Evolutionary conservation across 345 rosid species (phyloP).

Genomic region (Sonneratia alba): DNA sequence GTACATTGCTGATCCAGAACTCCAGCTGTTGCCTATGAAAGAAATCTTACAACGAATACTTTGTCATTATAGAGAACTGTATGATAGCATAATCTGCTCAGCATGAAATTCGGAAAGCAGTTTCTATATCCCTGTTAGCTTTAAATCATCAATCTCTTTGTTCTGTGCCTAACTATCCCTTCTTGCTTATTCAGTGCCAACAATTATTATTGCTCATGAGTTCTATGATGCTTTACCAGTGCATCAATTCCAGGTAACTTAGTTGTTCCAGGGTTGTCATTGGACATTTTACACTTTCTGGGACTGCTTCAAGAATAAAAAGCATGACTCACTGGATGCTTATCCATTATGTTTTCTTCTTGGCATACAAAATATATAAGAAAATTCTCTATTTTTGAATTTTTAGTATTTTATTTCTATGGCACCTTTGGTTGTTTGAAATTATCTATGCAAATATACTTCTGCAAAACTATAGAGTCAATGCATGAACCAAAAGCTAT

Average conservation of each 20-base stretch:
- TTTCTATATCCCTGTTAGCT: neutral
- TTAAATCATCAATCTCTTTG: neutral
- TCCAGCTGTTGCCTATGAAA: no score
- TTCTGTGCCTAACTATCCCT: conserved; percentile 4
- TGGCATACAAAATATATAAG: neutral
- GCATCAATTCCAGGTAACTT: conserved; percentile 89
- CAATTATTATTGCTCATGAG: conserved; percentile 82
- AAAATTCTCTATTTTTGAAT: neutral
- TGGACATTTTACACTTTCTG: neutral
- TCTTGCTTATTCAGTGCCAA: conserved; percentile 50
- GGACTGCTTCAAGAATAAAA: neutral
- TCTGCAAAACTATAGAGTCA: neutral
- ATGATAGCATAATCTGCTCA: no score
- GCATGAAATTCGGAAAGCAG: no score
- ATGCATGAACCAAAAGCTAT: neutral
- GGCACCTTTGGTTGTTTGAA: neutral
- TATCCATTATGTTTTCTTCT: neutral
- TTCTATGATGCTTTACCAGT: conserved; percentile 94
- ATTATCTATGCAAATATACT: neutral
- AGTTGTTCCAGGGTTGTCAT: neutral
- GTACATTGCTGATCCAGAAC: no score
- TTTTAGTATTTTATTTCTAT: neutral
- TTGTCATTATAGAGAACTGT: no score
- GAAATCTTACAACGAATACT: no score
- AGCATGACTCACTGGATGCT: neutral